Percentiles rank a stretch among this genome's conserved stretches.
These are phyloP conservation scores for Chalciporus piperatoides DNA, from an alignment of 1,284 basidiomycete genomes.

Conservation along the genomic window DNA sequence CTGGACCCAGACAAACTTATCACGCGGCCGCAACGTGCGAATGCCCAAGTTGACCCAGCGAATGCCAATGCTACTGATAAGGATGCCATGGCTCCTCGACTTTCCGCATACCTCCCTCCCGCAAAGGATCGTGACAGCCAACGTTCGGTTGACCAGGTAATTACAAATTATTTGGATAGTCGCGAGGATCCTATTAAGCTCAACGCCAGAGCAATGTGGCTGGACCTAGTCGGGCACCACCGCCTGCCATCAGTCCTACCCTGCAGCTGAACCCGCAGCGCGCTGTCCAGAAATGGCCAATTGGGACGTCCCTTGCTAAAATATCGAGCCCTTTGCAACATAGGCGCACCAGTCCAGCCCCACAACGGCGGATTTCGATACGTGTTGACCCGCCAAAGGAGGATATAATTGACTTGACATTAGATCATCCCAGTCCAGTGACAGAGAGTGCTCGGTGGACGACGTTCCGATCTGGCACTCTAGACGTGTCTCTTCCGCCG, in stretches of 20 bases:
- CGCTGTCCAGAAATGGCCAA: neutral
- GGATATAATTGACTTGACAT: slow-evolving; percentile 13
- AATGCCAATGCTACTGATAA: neutral
- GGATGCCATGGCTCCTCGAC: neutral
- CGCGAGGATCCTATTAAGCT: slow-evolving; percentile 7
- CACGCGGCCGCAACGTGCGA: neutral
- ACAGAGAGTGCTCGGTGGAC: slow-evolving; percentile 18
- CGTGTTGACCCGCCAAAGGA: neutral
- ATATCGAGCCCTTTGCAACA: neutral
- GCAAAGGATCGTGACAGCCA: neutral
- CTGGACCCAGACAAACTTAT: slow-evolving; percentile 2
- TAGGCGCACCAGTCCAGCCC: neutral
- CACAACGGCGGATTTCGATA: neutral
- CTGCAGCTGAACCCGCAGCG: neutral
- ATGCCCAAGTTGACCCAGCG: neutral
- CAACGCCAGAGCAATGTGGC: slow-evolving; percentile 11
- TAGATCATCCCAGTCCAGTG: neutral
- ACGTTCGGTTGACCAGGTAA: slow-evolving; percentile 10
- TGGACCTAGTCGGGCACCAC: slow-evolving; percentile 4
- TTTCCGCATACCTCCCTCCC: neutral
- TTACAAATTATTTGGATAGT: neutral
- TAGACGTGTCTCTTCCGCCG: slow-evolving; percentile 14
- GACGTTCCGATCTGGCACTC: slow-evolving; percentile 24
- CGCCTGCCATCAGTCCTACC: neutral
- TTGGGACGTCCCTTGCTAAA: neutral